Percentiles rank a stretch among this genome's conserved stretches.
Conservation (phyloP, 208 protist species). For the Wallacemonas collosoma region DNA sequence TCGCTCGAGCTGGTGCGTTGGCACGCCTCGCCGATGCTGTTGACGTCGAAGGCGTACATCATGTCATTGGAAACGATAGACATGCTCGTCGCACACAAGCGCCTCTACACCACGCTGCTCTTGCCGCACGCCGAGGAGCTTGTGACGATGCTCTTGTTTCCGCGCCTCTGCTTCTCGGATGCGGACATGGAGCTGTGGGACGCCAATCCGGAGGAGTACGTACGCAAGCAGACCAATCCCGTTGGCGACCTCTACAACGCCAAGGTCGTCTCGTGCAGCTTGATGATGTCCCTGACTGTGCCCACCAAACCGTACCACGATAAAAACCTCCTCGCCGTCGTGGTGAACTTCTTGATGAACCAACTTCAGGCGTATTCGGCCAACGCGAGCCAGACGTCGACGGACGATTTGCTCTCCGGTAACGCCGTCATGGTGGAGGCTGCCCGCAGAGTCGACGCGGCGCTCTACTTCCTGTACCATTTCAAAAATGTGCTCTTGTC, state of each 20-base stretch:
- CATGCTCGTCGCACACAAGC: constrained; percentile 41
- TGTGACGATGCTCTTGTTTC: constrained; percentile 86
- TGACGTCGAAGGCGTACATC: constrained; percentile 90
- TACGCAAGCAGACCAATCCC: constrained; percentile 84
- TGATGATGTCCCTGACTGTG: constrained; percentile 68
- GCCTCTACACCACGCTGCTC: constrained; percentile 50
- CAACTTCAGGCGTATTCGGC: constrained; percentile 55
- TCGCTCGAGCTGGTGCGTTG: constrained; percentile 74
- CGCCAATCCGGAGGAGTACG: constrained; percentile 91
- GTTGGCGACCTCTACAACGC: constrained; percentile 81
- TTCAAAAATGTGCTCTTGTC: constrained; percentile 58
- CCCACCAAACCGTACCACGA: constrained; percentile 73
- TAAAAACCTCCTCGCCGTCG: constrained; percentile 36
- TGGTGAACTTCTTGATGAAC: constrained; percentile 84
- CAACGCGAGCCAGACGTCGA: constrained; percentile 28
- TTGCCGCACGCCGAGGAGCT: constrained; percentile 68
- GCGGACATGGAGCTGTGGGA: constrained; percentile 88
- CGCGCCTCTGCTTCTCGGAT: constrained; percentile 80
- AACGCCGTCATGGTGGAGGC: constrained; percentile 37
- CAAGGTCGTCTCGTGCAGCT: constrained; percentile 66
- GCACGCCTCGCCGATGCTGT: constrained; percentile 50
- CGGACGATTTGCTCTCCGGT: constrained; percentile 26
- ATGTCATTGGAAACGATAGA: constrained; percentile 73
- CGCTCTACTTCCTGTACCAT: constrained; percentile 75
- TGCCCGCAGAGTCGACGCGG: constrained; percentile 73